A percentile compares a stretch with the other conserved stretches of the same genome.
Conservation (phyloP, 176 grass and related monocot species). For the Bolboschoenus planiculmis region DNA sequence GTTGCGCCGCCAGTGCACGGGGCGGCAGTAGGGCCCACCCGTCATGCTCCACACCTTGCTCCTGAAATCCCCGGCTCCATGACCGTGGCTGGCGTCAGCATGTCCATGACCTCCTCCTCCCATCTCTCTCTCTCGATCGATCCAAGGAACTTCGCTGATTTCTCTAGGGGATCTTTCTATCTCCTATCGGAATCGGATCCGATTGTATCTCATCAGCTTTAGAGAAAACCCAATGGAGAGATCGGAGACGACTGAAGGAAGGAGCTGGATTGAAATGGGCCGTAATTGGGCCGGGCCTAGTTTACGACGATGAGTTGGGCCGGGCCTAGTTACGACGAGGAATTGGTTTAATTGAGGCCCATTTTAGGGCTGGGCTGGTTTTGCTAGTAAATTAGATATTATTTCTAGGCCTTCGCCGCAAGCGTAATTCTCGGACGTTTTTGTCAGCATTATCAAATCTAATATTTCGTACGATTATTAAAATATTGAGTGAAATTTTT, state of each 20-base stretch:
- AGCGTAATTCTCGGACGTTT: too few species aligned
- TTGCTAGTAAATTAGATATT: not conserved
- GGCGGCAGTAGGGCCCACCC: slow-evolving; percentile 92
- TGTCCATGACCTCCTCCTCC: slow-evolving; percentile 5
- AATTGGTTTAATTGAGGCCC: not conserved
- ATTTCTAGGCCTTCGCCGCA: too few species aligned
- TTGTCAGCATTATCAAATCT: too few species aligned
- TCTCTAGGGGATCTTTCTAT: not conserved
- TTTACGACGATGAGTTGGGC: too few species aligned
- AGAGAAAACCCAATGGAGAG: not conserved
- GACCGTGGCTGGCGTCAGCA: slow-evolving; percentile 27
- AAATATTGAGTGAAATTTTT: too few species aligned
- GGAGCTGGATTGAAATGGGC: not conserved
- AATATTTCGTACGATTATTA: too few species aligned
- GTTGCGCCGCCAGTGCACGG: slow-evolving; percentile 95
- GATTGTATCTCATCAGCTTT: not conserved
- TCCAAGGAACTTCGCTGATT: slow-evolving; percentile 5
- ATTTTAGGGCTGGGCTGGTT: not conserved
- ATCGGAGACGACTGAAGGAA: not conserved
- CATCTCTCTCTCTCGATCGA: slow-evolving; percentile 13
- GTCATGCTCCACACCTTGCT: slow-evolving; percentile 99
- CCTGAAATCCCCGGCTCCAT: slow-evolving; percentile 60
- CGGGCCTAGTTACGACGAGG: not conserved
- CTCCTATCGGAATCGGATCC: not conserved
- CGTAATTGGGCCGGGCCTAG: not conserved